A percentile compares a stretch with the other conserved stretches of the same genome.
Evolutionary conservation across 1,284 basidiomycete genomes (phyloP).

Genomic region (Ceratobasidium sp.): DNA sequence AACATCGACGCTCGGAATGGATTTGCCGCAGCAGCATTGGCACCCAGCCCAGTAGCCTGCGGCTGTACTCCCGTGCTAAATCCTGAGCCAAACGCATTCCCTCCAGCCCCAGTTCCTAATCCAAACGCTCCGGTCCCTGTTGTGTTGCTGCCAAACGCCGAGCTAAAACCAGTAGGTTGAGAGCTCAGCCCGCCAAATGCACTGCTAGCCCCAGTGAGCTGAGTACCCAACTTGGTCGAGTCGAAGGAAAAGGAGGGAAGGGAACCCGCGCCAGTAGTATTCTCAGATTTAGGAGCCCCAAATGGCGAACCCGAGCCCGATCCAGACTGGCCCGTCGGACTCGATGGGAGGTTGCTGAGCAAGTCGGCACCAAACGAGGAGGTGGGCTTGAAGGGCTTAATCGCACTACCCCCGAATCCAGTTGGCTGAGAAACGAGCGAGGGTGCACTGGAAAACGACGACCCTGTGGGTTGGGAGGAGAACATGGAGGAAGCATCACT

Average conservation of each 20-base stretch:
- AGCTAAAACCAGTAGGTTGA: constrained; percentile 51
- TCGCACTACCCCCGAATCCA: constrained; percentile 68
- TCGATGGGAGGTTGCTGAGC: constrained; percentile 68
- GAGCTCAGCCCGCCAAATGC: constrained; percentile 44
- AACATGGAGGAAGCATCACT: constrained; percentile 42
- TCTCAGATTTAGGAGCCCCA: not conserved
- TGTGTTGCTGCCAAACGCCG: constrained; percentile 14
- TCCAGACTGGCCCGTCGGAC: not conserved
- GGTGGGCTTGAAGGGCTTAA: constrained; percentile 92
- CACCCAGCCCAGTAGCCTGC: constrained; percentile 65
- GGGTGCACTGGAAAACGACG: constrained; percentile 32
- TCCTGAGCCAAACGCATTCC: constrained; percentile 47
- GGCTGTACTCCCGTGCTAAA: constrained; percentile 60
- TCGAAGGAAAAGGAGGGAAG: constrained; percentile 6
- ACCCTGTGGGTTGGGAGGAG: constrained; percentile 37
- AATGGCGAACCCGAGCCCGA: not conserved
- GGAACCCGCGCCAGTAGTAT: not conserved
- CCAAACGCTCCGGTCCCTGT: constrained; percentile 40
- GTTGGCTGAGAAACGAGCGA: constrained; percentile 78
- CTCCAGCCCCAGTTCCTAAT: constrained; percentile 44
- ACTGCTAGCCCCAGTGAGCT: not conserved
- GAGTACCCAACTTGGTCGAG: not conserved
- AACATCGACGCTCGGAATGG: constrained; percentile 77
- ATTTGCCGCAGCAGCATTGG: constrained; percentile 61
- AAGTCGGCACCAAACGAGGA: constrained; percentile 86